Percentiles rank a stretch among this genome's conserved stretches.
phyloP scores from a whole-genome alignment of 306 rosid genomes.

The Sicyos edulis region DNA sequence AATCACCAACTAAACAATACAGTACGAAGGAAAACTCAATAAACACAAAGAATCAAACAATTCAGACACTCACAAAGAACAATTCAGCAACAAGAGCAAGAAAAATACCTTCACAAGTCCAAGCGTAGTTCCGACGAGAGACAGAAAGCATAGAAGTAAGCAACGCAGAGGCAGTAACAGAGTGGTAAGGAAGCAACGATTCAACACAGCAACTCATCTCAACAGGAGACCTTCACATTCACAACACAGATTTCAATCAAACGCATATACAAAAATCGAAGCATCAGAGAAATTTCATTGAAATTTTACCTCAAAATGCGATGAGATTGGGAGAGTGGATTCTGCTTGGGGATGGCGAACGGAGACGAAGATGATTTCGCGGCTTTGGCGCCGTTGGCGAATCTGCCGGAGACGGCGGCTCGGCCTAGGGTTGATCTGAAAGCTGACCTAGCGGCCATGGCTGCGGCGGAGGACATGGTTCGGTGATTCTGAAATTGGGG shows the following conservation, averaged over 20 bases:
- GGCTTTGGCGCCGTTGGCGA: constrained; percentile 40
- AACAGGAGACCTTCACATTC: constrained; percentile 51
- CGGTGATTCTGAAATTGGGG: constrained; percentile 20
- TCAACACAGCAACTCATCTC: constrained; percentile 76
- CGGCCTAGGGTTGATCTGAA: constrained; percentile 59
- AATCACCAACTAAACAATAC: background rate
- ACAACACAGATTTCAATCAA: background rate
- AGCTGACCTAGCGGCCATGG: constrained; percentile 64
- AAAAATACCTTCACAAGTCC: constrained; percentile 78
- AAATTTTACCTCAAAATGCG: constrained; percentile 54
- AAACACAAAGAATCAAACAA: background rate
- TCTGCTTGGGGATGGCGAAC: constrained; percentile 49
- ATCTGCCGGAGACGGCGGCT: constrained; percentile 27
- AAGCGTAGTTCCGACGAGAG: constrained; percentile 57
- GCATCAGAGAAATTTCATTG: background rate
- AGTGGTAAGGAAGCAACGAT: constrained; percentile 80
- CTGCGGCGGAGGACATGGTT: constrained; percentile 56
- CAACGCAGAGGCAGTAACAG: constrained; percentile 87
- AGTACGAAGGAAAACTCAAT: background rate
- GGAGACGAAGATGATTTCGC: constrained; percentile 40
- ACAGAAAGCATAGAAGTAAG: constrained; percentile 82
- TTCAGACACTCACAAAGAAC: background rate
- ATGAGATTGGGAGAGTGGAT: constrained; percentile 43
- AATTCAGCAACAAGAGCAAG: background rate
- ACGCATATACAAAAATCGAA: background rate